Percentiles rank a stretch among this genome's conserved stretches.
Evolutionary conservation across 805 yeast genomes (phyloP).

Genomic region (Lachancea kluyveri): DNA sequence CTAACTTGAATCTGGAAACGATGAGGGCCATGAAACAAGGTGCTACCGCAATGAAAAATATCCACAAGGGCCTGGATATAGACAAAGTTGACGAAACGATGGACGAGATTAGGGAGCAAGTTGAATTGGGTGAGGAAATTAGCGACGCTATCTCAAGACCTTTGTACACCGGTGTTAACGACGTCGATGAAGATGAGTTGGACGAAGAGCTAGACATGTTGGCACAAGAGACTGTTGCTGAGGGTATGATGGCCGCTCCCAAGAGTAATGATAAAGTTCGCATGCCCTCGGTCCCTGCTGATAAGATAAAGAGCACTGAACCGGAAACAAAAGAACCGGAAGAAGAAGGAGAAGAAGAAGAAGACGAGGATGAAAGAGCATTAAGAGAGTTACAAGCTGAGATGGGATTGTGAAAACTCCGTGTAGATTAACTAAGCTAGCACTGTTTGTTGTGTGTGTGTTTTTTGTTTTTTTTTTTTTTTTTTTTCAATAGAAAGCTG

Average conservation of each 20-base stretch:
- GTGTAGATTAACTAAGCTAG: slow-evolving; percentile 1
- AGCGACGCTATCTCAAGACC: slow-evolving; percentile 96
- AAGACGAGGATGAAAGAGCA: slow-evolving; percentile 81
- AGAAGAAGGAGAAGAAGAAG: slow-evolving; percentile 39
- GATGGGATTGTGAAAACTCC: slow-evolving; percentile 59
- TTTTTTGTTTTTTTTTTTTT: background rate
- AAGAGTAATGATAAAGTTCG: slow-evolving; percentile 17
- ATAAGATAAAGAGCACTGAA: slow-evolving; percentile 24
- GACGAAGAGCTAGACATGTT: slow-evolving; percentile 88
- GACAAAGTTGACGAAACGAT: slow-evolving; percentile 96
- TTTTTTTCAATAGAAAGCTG: background rate
- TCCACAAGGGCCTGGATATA: slow-evolving; percentile 90
- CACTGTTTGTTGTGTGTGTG: background rate
- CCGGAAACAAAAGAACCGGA: slow-evolving; percentile 6
- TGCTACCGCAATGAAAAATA: slow-evolving; percentile 92
- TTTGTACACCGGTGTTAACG: slow-evolving; percentile 57
- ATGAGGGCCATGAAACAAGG: slow-evolving; percentile 99
- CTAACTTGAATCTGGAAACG: slow-evolving; percentile 94
- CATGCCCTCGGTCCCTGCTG: slow-evolving; percentile 45
- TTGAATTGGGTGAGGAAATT: slow-evolving; percentile 89
- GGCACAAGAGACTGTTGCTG: slow-evolving; percentile 74
- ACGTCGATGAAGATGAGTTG: slow-evolving; percentile 85
- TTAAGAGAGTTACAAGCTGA: slow-evolving; percentile 76
- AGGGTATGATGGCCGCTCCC: slow-evolving; percentile 25
- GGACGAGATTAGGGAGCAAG: slow-evolving; percentile 98